Evolutionary conservation across 176 grass and related monocot genomes (phyloP).

Genomic region (Sorghum bicolor): DNA sequence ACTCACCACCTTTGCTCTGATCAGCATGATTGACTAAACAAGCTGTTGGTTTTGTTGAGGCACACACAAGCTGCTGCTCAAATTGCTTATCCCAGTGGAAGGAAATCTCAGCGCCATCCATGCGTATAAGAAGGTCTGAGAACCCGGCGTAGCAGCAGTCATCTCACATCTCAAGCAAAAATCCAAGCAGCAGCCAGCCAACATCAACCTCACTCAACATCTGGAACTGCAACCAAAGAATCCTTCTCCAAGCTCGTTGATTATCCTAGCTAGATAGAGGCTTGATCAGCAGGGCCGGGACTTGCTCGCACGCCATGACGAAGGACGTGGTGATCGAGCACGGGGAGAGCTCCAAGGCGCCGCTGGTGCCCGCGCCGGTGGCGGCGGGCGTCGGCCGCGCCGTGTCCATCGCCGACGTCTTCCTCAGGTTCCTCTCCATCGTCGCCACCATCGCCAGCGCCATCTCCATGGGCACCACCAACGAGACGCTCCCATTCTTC

Average conservation of each 20-base stretch:
- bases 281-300: neutral
- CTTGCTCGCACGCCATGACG: neutral
- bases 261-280: neutral
- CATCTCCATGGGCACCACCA: slow-evolving; percentile 80
- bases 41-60: slow-evolving; percentile 31
- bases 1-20: slow-evolving; percentile 17
- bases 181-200: neutral
- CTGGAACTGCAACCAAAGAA: neutral
- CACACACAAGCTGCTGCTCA: neutral
- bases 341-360: slow-evolving; percentile 52
- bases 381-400: slow-evolving; percentile 9
- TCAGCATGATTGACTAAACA: slow-evolving; percentile 27
- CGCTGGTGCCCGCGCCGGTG: slow-evolving; percentile 14
- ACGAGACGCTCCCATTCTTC: slow-evolving; percentile 66
- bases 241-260: neutral
- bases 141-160: neutral
- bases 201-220: neutral
- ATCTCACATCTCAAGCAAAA: slow-evolving; percentile 11
- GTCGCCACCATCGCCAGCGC: slow-evolving; percentile 61
- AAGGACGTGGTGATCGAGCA: slow-evolving; percentile 50
- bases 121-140: slow-evolving; percentile 27
- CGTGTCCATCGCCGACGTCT: too few species aligned
- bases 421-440: slow-evolving; percentile 29
- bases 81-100: neutral
- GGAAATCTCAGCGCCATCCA: neutral